Evolutionary conservation across 2,329 filamentous ascomycete genomes (phyloP).

Genomic region (Rhytidhysteron rufulum): DNA sequence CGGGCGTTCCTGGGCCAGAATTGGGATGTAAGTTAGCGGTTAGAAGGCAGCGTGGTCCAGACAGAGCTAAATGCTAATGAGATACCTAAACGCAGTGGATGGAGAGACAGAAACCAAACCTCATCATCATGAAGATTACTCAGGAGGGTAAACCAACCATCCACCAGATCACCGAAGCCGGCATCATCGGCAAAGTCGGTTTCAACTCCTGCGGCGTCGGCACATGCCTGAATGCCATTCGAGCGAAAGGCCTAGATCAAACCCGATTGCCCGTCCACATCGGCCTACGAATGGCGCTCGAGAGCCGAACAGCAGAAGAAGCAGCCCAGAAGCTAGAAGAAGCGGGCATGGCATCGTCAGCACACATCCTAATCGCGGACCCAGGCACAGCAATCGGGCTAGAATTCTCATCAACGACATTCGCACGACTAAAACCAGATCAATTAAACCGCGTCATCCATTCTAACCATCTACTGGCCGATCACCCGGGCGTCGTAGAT

Average conservation of each 20-base stretch:
- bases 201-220: constrained; percentile 58
- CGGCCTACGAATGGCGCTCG: constrained; percentile 54
- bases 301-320: constrained; percentile 45
- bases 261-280: constrained; percentile 58
- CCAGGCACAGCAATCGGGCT: constrained; percentile 43
- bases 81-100: constrained; percentile 42
- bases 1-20: constrained; percentile 52
- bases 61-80: too few species aligned
- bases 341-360: constrained; percentile 50
- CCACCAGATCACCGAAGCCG: constrained; percentile 57
- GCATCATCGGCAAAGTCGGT: constrained; percentile 64
- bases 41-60: too few species aligned
- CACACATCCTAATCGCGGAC: constrained; percentile 55
- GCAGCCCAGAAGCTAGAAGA: constrained; percentile 45
- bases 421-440: constrained; percentile 32
- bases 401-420: constrained; percentile 43
- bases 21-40: constrained; percentile 51
- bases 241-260: constrained; percentile 51
- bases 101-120: constrained; percentile 46
- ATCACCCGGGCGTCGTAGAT: neutral
- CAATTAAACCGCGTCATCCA: constrained; percentile 35
- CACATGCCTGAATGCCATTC: constrained; percentile 60
- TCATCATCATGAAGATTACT: constrained; percentile 47
- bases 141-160: constrained; percentile 46
- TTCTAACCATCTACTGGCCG: constrained; percentile 37